Conservation (phyloP, 1,284 basidiomycete species). For the Cerioporus squamosus region DNA sequence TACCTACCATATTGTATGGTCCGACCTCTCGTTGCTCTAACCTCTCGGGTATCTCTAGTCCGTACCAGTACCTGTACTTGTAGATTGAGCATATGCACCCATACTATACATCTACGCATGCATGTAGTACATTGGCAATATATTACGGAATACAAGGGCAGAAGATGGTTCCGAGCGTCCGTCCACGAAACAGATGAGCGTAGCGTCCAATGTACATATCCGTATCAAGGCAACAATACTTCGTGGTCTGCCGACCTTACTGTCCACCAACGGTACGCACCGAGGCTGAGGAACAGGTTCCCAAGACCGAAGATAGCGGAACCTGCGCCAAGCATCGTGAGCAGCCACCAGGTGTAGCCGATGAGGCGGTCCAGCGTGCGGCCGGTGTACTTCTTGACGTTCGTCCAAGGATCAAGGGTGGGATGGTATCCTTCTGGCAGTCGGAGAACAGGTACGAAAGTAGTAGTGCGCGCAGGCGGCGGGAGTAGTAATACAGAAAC, state of each 20-base stretch:
- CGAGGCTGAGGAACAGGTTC: constrained; percentile 59
- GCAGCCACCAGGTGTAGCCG: constrained; percentile 76
- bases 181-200: neutral
- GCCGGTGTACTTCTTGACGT: constrained; percentile 65
- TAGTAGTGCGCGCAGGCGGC: constrained; percentile 33
- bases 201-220: neutral
- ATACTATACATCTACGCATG: too few species aligned
- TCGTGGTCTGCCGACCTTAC: constrained; percentile 3
- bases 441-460: constrained; percentile 45
- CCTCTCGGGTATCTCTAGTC: too few species aligned
- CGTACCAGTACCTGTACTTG: too few species aligned
- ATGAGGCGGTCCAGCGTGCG: constrained; percentile 71
- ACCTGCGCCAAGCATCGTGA: constrained; percentile 78
- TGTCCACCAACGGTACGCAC: constrained; percentile 40
- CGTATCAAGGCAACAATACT: constrained; percentile 10
- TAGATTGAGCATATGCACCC: too few species aligned
- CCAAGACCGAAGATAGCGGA: constrained; percentile 66
- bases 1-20: too few species aligned
- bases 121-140: too few species aligned
- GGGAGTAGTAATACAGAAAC: constrained; percentile 66
- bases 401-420: constrained; percentile 53
- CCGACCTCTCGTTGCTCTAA: too few species aligned
- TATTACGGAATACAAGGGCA: too few species aligned
- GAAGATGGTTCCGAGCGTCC: too few species aligned
- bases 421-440: constrained; percentile 57